Base-by-base conservation (phyloP, 768 basidiomycete genomes). In the Tricholoma furcatifolium region DNA sequence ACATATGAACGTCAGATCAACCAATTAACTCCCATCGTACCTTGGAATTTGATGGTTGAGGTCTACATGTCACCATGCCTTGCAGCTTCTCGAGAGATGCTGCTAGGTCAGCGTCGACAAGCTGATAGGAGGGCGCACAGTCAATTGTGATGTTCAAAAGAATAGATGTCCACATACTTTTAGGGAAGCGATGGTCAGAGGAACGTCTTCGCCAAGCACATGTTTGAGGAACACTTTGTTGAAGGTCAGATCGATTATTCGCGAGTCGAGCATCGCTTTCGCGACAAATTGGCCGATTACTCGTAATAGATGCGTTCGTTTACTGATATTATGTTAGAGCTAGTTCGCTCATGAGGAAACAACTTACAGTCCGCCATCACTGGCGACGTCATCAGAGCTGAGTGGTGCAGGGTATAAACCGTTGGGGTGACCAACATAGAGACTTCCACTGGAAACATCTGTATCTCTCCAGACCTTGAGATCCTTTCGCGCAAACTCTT, bases 281-380 rank as follows among this genome's bases (percentile, higher is more conserved):
- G 94, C 97, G 21, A 97, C 86, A 69, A 98, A 98, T 68, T 96
- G 92, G 3, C 97, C 97, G 43, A 98, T 85, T 18, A 95, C 87
- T 38, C 87, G 83, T 67, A 95, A 87, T 47, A 96, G 81, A 62
- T 93, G 88, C 5, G 88, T 87, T 21, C 85, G 81, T 75, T 93
- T 93, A 64, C 91, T 93, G 62, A 14, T 31, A 35, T 54, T 38
- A 51, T 30, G 24, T 36, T 52, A 17, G 60, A 24, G 38, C 6
- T 20, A 21, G 4, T 18, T 8, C 14, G 3, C 31, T 3, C 21
- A 21, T 14, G 11, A 23, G 15, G 11, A 10, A 27, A 2, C 6
- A n/a, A 54, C 88, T 69, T 64, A 90, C 88, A 85, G 84, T 70
- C 84, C 88, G 24, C 82, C 87, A 55, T 91, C 89, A 47, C 79